Evolutionary conservation across 345 rosid genomes (phyloP).

Genomic region (Noccaea bulbosa): DNA sequence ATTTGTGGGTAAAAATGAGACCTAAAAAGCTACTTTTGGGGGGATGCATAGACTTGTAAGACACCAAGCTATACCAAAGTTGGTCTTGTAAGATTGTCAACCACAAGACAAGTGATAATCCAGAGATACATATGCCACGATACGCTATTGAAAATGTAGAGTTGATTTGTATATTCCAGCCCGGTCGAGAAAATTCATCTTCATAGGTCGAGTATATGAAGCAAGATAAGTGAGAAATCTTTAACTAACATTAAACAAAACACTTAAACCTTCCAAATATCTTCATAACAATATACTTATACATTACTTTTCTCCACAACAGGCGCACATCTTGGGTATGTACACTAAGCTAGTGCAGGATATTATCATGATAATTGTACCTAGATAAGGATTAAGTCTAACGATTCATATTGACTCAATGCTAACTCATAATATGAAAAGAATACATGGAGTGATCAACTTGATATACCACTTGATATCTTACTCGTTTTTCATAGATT

Average conservation of each 20-base stretch:
- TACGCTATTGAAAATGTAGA: neutral
- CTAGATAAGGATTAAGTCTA: no score
- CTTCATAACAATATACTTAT: neutral
- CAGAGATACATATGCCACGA: neutral
- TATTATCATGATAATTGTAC: no score
- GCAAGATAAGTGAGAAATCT: slow-evolving; percentile 20
- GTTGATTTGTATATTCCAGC: neutral
- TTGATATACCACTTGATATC: slow-evolving; percentile 21
- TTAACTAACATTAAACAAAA: slow-evolving; percentile 16
- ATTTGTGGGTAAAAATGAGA: neutral
- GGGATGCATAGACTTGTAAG: slow-evolving; percentile 15
- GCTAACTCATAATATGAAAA: neutral
- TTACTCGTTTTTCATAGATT: slow-evolving; percentile 17
- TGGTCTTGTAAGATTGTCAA: neutral
- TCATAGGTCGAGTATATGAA: neutral
- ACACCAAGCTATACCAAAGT: slow-evolving; percentile 3
- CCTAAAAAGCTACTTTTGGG: slow-evolving; percentile 8
- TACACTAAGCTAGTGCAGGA: no score
- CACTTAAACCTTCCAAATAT: neutral
- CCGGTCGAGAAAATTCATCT: neutral
- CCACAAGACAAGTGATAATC: neutral
- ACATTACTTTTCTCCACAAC: no score
- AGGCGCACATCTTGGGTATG: no score
- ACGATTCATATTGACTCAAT: no score
- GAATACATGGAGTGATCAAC: slow-evolving; percentile 12